Conservation (phyloP, 106 monocot species). For the Amphibolis antarctica region DNA sequence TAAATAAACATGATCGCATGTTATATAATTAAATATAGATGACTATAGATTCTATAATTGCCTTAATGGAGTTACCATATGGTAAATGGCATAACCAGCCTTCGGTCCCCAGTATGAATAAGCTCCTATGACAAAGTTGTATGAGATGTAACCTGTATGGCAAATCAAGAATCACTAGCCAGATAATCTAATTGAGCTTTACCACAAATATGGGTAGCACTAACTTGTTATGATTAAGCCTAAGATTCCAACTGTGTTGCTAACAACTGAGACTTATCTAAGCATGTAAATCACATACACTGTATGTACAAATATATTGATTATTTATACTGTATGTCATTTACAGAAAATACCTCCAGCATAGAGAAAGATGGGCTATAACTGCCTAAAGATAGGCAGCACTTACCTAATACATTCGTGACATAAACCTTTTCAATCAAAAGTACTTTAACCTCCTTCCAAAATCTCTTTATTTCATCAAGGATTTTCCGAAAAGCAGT, state of each 20-base stretch:
- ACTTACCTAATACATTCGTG: constrained; percentile 77
- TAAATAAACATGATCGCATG: too few species aligned
- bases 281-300: too few species aligned
- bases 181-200: not conserved
- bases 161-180: not conserved
- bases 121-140: constrained; percentile 97
- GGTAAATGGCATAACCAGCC: constrained; percentile 78
- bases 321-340: too few species aligned
- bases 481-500: constrained; percentile 19
- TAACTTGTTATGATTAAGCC: not conserved
- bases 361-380: too few species aligned
- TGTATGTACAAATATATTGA: too few species aligned
- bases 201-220: not conserved
- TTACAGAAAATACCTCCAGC: not conserved
- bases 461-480: constrained; percentile 42
- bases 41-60: not conserved
- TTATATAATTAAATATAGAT: too few species aligned
- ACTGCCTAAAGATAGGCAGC: too few species aligned
- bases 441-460: constrained; percentile 73
- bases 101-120: constrained; percentile 99
- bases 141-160: constrained; percentile 79
- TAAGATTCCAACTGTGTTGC: not conserved
- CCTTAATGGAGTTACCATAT: constrained; percentile 54
- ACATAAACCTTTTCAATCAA: constrained; percentile 76
- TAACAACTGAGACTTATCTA: too few species aligned